Evolutionary conservation across 192 early-diverging fungal species (phyloP), one percentile per base, ranked within the genome.

Genomic region (Coemansia sp.): DNA sequence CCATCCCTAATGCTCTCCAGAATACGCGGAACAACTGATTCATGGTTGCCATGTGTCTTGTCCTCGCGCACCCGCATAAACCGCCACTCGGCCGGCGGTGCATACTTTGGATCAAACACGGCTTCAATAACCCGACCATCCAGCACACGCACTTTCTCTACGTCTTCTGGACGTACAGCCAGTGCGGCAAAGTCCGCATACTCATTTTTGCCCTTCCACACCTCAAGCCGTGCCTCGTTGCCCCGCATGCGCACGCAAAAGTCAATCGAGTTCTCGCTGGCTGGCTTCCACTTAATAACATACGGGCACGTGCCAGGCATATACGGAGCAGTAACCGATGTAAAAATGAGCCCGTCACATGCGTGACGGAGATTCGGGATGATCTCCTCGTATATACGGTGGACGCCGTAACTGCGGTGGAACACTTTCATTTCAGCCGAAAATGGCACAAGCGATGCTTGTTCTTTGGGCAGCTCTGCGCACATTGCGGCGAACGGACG

Each of bases 261-360:
- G 60, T 94, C 92, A 9, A 92, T 74, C 0, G 91, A 90, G 64
- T 93, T 94, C 53, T 92, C 90, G 62, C 84, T 74, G 8, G 89
- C 84, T 14, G 92, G 90, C 62, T 93, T 94, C 92, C 92, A 94
- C 72, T 94, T 94, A 54, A 93, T 66, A 70, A 91, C 93, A 34
- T 47, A 47, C 8, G 75, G 22, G 51, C 85, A 86, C 5, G 90
- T 92, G 26, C 91, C 92, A 3, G 74, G 62, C 6, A 61, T 69
- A 63, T 94, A 94, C 19, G 85, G 83, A 4, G 85, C 78, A 1
- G 60, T 49, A 14, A 83, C 81, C 5, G 89, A 84, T 0, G 89
- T 91, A 57, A 91, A 93, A 36, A 93, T 91, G 5, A 91, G 63
- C 0, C 91, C 91, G 59, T 93, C 91, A 10, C 65, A 88, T 28